Conservation (phyloP, 345 rosid genomes). For the Dipteronia sinensis region DNA sequence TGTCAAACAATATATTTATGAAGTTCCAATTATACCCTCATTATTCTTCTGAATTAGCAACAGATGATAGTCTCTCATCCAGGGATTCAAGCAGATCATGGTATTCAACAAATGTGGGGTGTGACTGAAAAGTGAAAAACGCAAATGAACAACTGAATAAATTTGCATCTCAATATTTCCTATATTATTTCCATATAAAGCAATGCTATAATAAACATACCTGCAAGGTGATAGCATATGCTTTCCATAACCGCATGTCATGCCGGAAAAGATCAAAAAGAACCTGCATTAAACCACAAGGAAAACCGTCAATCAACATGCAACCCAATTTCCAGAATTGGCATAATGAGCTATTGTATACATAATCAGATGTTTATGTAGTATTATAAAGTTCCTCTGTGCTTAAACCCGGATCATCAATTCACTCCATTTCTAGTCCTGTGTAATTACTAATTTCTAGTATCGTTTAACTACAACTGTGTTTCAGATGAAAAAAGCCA, state of each 20-base stretch:
- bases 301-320: not conserved
- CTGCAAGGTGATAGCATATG: slow-evolving; percentile 80
- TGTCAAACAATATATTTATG: not conserved
- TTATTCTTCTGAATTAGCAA: slow-evolving; percentile 31
- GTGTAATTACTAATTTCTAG: not conserved
- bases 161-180: not conserved
- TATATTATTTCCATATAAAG: not conserved
- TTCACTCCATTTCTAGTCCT: not conserved
- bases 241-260: slow-evolving; percentile 82
- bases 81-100: slow-evolving; percentile 66
- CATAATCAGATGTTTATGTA: too few relatives aligned
- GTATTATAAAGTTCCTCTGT: too few relatives aligned
- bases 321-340: not conserved
- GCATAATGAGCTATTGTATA: not conserved
- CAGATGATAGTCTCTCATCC: slow-evolving; percentile 59
- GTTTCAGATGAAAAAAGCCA: not conserved
- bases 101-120: slow-evolving; percentile 65
- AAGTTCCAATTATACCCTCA: slow-evolving; percentile 11
- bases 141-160: not conserved
- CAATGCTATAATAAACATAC: slow-evolving; percentile 27
- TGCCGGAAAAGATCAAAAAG: slow-evolving; percentile 83
- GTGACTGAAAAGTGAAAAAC: slow-evolving; percentile 47
- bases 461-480: not conserved
- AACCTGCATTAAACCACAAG: slow-evolving; percentile 49
- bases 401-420: too few relatives aligned